Evolutionary conservation across 2,329 filamentous ascomycete species (phyloP).

Genomic region (Cladobotryum mycophilum): DNA sequence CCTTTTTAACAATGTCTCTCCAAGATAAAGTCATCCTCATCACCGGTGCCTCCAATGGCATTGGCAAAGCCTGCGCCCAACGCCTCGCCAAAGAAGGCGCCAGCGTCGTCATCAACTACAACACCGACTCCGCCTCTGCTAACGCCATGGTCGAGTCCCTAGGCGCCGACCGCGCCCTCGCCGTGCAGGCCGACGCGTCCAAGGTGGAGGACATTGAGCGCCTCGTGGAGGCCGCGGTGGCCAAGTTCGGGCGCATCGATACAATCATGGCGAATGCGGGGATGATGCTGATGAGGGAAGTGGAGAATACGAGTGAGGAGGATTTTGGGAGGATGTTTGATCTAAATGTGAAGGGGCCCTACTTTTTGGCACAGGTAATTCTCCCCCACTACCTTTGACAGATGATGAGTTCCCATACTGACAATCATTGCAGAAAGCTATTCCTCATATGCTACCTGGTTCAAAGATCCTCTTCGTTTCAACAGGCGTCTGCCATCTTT

Average conservation of each 20-base stretch:
- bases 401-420: background rate
- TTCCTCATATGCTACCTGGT: constrained; percentile 43
- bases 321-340: constrained; percentile 44
- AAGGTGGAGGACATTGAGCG: constrained; percentile 38
- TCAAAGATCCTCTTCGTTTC: constrained; percentile 48
- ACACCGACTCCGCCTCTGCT: constrained; percentile 38
- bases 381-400: background rate
- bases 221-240: constrained; percentile 43
- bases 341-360: constrained; percentile 52
- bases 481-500: constrained; percentile 31
- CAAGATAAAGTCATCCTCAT: constrained; percentile 40
- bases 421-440: constrained; percentile 37
- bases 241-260: constrained; percentile 50
- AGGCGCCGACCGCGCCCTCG: constrained; percentile 40
- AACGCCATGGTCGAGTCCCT: constrained; percentile 41
- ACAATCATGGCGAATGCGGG: constrained; percentile 53
- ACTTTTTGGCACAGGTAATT: constrained; percentile 43
- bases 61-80: constrained; percentile 51
- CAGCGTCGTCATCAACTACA: constrained; percentile 54
- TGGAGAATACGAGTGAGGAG: constrained; percentile 43
- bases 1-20: constrained; percentile 22
- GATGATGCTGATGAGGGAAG: constrained; percentile 41
- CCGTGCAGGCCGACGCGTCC: constrained; percentile 51
- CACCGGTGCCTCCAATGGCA: constrained; percentile 52
- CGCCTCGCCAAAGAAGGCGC: constrained; percentile 50